Evolutionary conservation across 192 early-diverging fungal genomes (phyloP).

Genomic region (Phycomyces nitens): DNA sequence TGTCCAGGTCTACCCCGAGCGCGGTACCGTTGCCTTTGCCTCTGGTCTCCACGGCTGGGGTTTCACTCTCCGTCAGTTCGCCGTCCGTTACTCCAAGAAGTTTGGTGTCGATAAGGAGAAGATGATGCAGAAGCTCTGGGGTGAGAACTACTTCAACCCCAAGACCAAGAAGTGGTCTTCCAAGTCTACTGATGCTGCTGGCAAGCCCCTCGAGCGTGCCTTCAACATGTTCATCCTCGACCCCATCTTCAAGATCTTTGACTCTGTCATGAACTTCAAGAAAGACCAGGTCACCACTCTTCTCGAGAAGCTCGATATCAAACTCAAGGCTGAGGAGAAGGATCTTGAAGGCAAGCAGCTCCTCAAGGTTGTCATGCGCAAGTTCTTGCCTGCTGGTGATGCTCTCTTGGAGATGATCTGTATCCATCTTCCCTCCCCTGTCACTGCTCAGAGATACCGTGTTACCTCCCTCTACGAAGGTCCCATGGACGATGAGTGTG

Average conservation of each 20-base stretch:
- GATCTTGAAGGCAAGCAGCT: conserved; percentile 90
- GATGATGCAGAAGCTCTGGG: conserved; percentile 97
- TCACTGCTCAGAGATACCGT: conserved; percentile 90
- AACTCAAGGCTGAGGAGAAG: conserved; percentile 81
- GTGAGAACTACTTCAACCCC: conserved; percentile 99
- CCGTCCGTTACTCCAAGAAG: conserved; percentile 94
- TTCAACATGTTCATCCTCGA: conserved; percentile 97
- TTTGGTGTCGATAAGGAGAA: conserved; percentile 93
- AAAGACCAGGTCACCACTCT: conserved; percentile 79
- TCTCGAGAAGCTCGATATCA: conserved; percentile 84
- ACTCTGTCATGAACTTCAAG: conserved; percentile 93
- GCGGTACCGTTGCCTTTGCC: conserved; percentile 95
- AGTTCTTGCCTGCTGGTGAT: conserved; percentile 97
- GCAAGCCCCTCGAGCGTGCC: conserved; percentile 87
- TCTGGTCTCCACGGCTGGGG: conserved; percentile 99
- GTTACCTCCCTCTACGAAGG: conserved; percentile 94
- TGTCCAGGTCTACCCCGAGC: conserved; percentile 88
- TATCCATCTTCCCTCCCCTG: conserved; percentile 95
- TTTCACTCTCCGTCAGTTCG: conserved; percentile 98
- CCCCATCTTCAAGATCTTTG: conserved; percentile 97
- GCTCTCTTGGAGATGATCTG: conserved; percentile 98
- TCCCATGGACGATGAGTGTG: conserved; percentile 91
- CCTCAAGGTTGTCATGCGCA: conserved; percentile 94
- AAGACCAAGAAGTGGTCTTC: conserved; percentile 96
- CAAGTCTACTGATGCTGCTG: conserved; percentile 68